Conservation (phyloP, 192 early-diverging fungal genomes). For the Rhizophagus clarus region DNA sequence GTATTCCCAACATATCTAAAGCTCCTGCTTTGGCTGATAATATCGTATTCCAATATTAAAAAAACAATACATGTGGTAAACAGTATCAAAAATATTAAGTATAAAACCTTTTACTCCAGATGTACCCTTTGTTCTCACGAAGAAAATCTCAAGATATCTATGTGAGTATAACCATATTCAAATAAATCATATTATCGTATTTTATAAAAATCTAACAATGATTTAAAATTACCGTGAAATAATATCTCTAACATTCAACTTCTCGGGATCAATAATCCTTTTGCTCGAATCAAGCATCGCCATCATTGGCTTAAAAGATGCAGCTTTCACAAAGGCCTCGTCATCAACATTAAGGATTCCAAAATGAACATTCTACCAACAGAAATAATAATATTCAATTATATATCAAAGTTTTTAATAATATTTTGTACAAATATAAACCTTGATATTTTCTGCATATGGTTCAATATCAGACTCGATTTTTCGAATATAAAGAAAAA, state of each 20-base stretch:
- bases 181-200: neutral
- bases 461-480: constrained; percentile 36
- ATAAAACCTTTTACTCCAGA: constrained; percentile 8
- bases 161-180: neutral
- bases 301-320: constrained; percentile 44
- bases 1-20: constrained; percentile 46
- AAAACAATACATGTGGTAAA: neutral
- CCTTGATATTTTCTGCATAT: constrained; percentile 46
- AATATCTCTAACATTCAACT: constrained; percentile 35
- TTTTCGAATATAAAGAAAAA: constrained; percentile 43
- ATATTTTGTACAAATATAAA: neutral
- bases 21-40: constrained; percentile 44
- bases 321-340: constrained; percentile 36
- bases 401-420: neutral
- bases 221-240: constrained; percentile 33
- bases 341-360: constrained; percentile 39
- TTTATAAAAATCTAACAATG: constrained; percentile 27
- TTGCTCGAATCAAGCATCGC: constrained; percentile 37
- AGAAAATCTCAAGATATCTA: constrained; percentile 1
- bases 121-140: neutral
- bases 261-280: constrained; percentile 37
- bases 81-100: constrained; percentile 31
- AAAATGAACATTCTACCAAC: constrained; percentile 34
- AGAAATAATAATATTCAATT: neutral
- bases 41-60: neutral